These are phyloP conservation scores for Linaria vulgaris DNA, from an alignment of 257 asterid genomes.

Conservation along the genomic window DNA sequence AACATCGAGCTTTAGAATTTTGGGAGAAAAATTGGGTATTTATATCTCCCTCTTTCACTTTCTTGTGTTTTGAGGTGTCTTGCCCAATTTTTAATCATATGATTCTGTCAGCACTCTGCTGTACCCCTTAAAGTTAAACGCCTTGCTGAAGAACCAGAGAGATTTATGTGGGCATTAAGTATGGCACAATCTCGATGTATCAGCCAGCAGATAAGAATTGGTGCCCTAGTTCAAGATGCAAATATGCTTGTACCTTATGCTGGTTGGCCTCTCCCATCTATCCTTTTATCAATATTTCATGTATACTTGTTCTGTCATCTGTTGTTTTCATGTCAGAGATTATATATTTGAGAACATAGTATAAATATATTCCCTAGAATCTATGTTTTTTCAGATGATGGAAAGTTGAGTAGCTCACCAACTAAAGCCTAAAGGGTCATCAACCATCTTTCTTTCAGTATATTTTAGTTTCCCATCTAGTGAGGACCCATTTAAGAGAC, in stretches of 20 bases:
- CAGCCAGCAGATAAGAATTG: slow-evolving; percentile 71
- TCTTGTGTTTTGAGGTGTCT: slow-evolving; percentile 17
- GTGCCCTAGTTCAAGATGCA: slow-evolving; percentile 84
- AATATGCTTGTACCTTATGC: slow-evolving; percentile 96
- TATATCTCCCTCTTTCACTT: slow-evolving; percentile 15
- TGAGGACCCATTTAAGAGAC: slow-evolving; percentile 11
- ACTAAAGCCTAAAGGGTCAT: slow-evolving; percentile 12
- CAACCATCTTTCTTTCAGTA: slow-evolving; percentile 9
- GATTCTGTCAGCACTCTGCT: slow-evolving; percentile 68
- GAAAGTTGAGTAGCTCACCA: slow-evolving; percentile 1
- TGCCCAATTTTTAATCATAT: slow-evolving; percentile 26
- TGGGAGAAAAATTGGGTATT: slow-evolving; percentile 97
- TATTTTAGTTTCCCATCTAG: slow-evolving; percentile 12
- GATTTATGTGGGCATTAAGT: slow-evolving; percentile 92
- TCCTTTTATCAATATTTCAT: neutral
- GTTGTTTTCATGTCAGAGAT: slow-evolving; percentile 9
- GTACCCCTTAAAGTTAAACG: slow-evolving; percentile 90
- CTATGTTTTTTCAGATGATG: slow-evolving; percentile 13
- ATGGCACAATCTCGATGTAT: slow-evolving; percentile 87
- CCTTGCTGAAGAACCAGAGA: slow-evolving; percentile 88
- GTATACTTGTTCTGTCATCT: slow-evolving; percentile 10
- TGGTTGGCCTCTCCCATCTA: slow-evolving; percentile 54
- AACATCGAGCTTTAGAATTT: slow-evolving; percentile 72
- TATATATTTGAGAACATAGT: no score
- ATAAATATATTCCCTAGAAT: neutral